phyloP scores from a whole-genome alignment of 2,329 filamentous ascomycete genomes.

The Monosporascus sp. region DNA sequence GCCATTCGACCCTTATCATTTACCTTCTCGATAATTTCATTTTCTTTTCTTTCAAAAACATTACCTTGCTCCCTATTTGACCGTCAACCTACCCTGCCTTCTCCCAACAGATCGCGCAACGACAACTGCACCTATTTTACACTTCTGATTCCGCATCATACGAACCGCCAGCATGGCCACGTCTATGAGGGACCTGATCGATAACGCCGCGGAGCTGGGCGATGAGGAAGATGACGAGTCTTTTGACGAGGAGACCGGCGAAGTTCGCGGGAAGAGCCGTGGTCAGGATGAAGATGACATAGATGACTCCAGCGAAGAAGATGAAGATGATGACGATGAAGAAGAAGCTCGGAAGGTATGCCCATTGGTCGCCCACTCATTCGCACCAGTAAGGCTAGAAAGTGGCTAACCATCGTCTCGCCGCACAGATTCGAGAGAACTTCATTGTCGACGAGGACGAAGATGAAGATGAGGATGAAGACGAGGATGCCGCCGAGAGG shows the following conservation, averaged over 20 bases:
- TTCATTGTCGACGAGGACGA: slow-evolving; percentile 95
- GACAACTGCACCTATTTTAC: background rate
- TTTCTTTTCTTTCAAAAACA: no score
- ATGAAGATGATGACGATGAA: slow-evolving; percentile 87
- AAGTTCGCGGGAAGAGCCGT: slow-evolving; percentile 42
- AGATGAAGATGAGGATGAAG: slow-evolving; percentile 67
- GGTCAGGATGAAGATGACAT: slow-evolving; percentile 40
- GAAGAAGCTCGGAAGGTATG: slow-evolving; percentile 72
- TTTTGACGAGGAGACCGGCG: slow-evolving; percentile 69
- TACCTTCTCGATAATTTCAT: no score
- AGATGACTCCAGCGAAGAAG: slow-evolving; percentile 87
- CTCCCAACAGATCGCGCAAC: no score
- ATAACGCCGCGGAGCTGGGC: slow-evolving; percentile 80
- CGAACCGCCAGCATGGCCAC: slow-evolving; percentile 48
- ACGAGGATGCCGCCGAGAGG: slow-evolving; percentile 49
- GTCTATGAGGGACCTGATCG: slow-evolving; percentile 70
- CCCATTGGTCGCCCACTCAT: slow-evolving; percentile 1
- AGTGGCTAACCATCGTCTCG: slow-evolving; percentile 11
- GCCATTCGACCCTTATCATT: no score
- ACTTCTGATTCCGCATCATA: background rate
- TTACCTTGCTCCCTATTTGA: background rate
- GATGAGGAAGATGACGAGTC: slow-evolving; percentile 81
- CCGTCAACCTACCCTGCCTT: background rate
- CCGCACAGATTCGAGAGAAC: slow-evolving; percentile 72
- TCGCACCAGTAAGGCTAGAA: background rate